Evolutionary conservation across 2,329 filamentous ascomycete genomes (phyloP), one percentile per base, ranked within the genome.

Genomic region (Fusarium acutatum): DNA sequence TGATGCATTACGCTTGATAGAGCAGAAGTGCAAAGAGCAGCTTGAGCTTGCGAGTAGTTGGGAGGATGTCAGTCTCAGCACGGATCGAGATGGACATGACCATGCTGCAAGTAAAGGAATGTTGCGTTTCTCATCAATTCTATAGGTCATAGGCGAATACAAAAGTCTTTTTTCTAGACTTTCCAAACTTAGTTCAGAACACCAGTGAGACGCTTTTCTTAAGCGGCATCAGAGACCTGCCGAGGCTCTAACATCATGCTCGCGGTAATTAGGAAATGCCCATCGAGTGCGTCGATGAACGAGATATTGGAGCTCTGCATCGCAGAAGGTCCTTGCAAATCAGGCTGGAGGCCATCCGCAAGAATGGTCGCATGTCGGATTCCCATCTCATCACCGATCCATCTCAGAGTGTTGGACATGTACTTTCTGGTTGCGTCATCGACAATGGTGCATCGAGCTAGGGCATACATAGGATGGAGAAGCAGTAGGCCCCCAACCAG

Each of bases 61-160:
- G 50, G 50, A 67, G 32, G 64, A 66, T 28, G 32, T 65, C 2
- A 65, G 44, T 40, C 53, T 46, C 4, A 67, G 54, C n/a, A 53
- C 63, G 12, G 53, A 47, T 28, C 18, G 46, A 5, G 34, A 67
- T 44, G 37, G 38, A 2, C 64, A 67, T 38, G 32, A 44, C 12
- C 60, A 66, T 43, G 41, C 65, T 44, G 60, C 43, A 37, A 65
- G 60, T 22, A 66, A 49, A 49, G 64, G 64, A 20, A 66, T 66
- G 60, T 14, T 66, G 4, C 35, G 18, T 5, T 64, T 41, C 15
- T 56, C 60, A 9, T 66, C 63, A 20, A 65, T 66, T 58, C 32
- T 58, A 18, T 65, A 24, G 34, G 4, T 8, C 8, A n/a, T n/a
- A 28, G 4, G 10, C 26, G 5, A 44, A n/a, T 7, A 35, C 8